Evolutionary conservation across 1,139 yeast genomes (phyloP).

Genomic region (Kodamaea sp.): DNA sequence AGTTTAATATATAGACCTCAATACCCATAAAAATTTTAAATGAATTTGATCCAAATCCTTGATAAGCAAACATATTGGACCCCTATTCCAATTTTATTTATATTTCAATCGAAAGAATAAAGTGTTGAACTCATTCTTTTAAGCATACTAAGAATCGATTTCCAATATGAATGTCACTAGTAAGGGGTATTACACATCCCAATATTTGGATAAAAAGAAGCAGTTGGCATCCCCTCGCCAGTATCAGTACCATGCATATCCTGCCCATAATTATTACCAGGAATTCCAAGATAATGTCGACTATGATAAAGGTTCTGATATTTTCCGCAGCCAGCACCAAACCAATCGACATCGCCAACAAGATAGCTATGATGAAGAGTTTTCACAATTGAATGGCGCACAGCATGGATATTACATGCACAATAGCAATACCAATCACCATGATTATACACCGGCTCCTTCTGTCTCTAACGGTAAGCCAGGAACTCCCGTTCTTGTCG

Average conservation of each 20-base stretch:
- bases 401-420: not conserved
- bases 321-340: not conserved
- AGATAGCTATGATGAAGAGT: not conserved
- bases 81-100: no score
- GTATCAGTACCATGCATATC: constrained; percentile 6
- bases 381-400: not conserved
- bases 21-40: no score
- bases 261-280: not conserved
- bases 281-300: not conserved
- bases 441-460: not conserved
- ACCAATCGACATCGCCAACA: not conserved
- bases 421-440: constrained; percentile 1
- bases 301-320: constrained; percentile 2
- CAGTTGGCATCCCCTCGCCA: constrained; percentile 10
- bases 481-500: no score
- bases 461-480: not conserved
- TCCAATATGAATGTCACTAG: constrained; percentile 21
- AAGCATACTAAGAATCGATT: no score
- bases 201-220: constrained; percentile 17
- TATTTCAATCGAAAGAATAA: no score
- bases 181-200: constrained; percentile 21
- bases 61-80: no score
- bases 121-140: no score
- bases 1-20: no score
- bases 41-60: no score